Percentiles rank a stretch among this genome's conserved stretches.
These are phyloP conservation scores for Apodospora peruviana DNA, from an alignment of 495 filamentous ascomycete species.

Conservation along the genomic window DNA sequence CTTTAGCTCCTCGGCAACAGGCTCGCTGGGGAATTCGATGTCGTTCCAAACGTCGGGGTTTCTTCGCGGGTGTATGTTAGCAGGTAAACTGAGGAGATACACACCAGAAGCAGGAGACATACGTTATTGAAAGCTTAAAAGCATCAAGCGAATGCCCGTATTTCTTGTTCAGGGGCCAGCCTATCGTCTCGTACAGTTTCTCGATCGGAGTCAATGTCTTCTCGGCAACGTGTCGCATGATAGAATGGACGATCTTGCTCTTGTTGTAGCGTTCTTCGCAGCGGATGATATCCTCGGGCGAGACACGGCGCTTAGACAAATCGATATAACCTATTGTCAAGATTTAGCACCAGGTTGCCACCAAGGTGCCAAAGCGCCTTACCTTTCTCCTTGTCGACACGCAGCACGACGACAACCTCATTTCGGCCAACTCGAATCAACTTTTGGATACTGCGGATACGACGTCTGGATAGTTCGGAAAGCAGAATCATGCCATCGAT, in stretches of 20 bases:
- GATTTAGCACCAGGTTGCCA: slow-evolving; percentile 40
- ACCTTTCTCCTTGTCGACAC: slow-evolving; percentile 98
- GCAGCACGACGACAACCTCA: slow-evolving; percentile 94
- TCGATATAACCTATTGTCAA: slow-evolving; percentile 67
- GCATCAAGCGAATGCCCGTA: slow-evolving; percentile 96
- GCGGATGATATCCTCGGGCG: slow-evolving; percentile 93
- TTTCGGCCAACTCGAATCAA: slow-evolving; percentile 96
- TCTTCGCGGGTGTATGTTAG: slow-evolving; percentile 36
- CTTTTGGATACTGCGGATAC: slow-evolving; percentile 98
- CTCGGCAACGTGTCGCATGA: slow-evolving; percentile 96
- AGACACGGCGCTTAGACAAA: slow-evolving; percentile 95
- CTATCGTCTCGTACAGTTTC: slow-evolving; percentile 85
- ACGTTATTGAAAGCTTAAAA: slow-evolving; percentile 99
- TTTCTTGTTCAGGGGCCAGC: slow-evolving; percentile 95
- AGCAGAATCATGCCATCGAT: slow-evolving; percentile 99
- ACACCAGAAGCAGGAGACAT: slow-evolving; percentile 26
- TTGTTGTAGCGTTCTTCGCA: slow-evolving; percentile 99
- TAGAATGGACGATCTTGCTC: slow-evolving; percentile 97
- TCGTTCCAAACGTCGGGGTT: slow-evolving; percentile 96
- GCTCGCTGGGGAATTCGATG: slow-evolving; percentile 76
- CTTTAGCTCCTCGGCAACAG: slow-evolving; percentile 81
- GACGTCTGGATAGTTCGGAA: slow-evolving; percentile 89
- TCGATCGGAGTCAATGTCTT: slow-evolving; percentile 92
- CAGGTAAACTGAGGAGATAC: background rate
- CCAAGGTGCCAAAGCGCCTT: slow-evolving; percentile 29